phyloP scores from a whole-genome alignment of 306 rosid genomes.

The Argentina anserina region DNA sequence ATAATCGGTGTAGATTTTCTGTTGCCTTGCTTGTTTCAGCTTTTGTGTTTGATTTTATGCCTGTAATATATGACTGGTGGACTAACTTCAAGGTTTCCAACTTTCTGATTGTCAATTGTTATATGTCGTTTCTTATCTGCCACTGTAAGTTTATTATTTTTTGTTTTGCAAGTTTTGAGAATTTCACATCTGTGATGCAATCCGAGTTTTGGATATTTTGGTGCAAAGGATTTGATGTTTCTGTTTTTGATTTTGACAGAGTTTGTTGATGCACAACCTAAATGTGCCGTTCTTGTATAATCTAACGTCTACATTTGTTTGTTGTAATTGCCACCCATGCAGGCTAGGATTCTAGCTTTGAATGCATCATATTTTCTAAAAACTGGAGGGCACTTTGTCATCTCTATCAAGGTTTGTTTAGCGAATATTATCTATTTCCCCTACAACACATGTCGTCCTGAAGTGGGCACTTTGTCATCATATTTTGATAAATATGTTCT shows the following conservation, averaged over 20 bases:
- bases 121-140: no score
- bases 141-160: neutral
- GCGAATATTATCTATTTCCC: neutral
- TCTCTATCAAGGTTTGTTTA: slow-evolving; percentile 79
- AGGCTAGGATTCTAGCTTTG: slow-evolving; percentile 93
- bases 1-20: no score
- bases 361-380: slow-evolving; percentile 89
- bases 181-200: slow-evolving; percentile 59
- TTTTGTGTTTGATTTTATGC: neutral
- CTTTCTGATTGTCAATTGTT: neutral
- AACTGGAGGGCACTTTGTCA: slow-evolving; percentile 85
- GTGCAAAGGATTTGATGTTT: neutral
- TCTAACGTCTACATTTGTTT: neutral
- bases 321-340: slow-evolving; percentile 15
- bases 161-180: neutral
- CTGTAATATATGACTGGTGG: neutral
- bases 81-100: neutral
- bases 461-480: neutral
- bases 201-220: slow-evolving; percentile 62
- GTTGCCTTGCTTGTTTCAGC: no score
- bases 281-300: neutral
- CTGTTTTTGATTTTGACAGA: neutral
- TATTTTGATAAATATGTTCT: neutral
- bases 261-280: neutral
- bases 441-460: neutral